These are phyloP conservation scores for Xylona heveae DNA, from an alignment of 495 filamentous ascomycete genomes.

Conservation along the genomic window DNA sequence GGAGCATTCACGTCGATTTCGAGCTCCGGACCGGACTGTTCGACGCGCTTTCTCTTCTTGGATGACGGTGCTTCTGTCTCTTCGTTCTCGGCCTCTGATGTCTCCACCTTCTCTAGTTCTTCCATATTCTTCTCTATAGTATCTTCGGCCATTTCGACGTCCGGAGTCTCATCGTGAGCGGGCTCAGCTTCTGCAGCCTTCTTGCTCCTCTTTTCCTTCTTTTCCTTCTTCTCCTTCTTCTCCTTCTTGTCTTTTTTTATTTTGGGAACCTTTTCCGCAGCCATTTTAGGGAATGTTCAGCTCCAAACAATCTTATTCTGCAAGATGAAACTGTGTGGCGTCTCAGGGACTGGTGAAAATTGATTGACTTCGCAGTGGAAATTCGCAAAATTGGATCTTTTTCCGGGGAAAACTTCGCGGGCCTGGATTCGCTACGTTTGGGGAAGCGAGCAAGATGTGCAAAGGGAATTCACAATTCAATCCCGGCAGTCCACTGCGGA, in stretches of 20 bases:
- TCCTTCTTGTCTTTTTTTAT: not conserved
- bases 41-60: slow-evolving; percentile 18
- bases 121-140: too few relatives aligned
- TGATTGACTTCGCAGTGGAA: not conserved
- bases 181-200: not conserved
- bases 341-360: not conserved
- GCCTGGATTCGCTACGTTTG: not conserved
- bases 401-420: not conserved
- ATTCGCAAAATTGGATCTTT: not conserved
- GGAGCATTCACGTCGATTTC: slow-evolving; percentile 75
- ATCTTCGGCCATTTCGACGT: not conserved
- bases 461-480: not conserved
- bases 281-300: not conserved
- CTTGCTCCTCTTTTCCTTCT: not conserved
- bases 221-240: not conserved
- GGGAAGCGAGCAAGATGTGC: not conserved
- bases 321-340: not conserved
- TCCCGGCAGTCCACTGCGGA: not conserved
- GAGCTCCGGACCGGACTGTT: slow-evolving; percentile 30
- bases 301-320: not conserved
- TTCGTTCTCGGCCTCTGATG: not conserved
- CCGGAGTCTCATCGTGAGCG: not conserved
- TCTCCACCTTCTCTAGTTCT: too few relatives aligned
- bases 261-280: not conserved
- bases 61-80: not conserved